These are phyloP conservation scores for Taphrina flavorubra DNA, from an alignment of 1,139 yeast species.

Conservation along the genomic window DNA sequence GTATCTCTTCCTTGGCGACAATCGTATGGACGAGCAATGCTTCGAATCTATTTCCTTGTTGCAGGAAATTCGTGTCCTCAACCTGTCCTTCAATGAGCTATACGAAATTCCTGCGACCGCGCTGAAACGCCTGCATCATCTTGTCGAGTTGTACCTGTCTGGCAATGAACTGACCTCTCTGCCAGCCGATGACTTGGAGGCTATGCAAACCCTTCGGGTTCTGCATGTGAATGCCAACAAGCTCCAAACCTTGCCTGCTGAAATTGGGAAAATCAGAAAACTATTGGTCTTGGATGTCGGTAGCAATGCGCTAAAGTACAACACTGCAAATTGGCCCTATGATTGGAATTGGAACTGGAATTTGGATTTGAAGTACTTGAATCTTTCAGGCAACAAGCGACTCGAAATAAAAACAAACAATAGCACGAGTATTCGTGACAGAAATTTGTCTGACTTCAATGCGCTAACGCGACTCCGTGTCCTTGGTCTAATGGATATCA, in stretches of 20 bases:
- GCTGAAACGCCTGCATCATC: slow-evolving; percentile 61
- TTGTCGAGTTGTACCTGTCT: slow-evolving; percentile 75
- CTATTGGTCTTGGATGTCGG: slow-evolving; percentile 85
- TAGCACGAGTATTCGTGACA: slow-evolving; percentile 52
- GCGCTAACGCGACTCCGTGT: slow-evolving; percentile 72
- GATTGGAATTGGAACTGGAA: slow-evolving; percentile 99
- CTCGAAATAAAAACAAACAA: slow-evolving; percentile 75
- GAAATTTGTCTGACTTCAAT: slow-evolving; percentile 74
- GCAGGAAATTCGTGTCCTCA: slow-evolving; percentile 65
- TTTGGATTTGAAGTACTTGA: slow-evolving; percentile 73
- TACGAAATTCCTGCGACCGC: slow-evolving; percentile 81
- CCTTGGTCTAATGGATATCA: slow-evolving; percentile 92
- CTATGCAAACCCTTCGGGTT: slow-evolving; percentile 62
- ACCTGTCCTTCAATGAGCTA: slow-evolving; percentile 81
- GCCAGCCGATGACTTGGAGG: slow-evolving; percentile 84
- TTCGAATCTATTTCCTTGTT: slow-evolving; percentile 72
- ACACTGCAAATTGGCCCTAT: slow-evolving; percentile 90
- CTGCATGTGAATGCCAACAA: slow-evolving; percentile 82
- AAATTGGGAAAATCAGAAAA: slow-evolving; percentile 69
- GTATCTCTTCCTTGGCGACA: slow-evolving; percentile 75
- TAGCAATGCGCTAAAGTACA: slow-evolving; percentile 85
- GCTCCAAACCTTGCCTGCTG: slow-evolving; percentile 86
- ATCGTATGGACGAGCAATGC: slow-evolving; percentile 77
- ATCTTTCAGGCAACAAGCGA: slow-evolving; percentile 89
- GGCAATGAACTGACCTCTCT: slow-evolving; percentile 81